Conservation (phyloP, 169 alveolate genomes). For the Cryptosporidium ryanae region DNA sequence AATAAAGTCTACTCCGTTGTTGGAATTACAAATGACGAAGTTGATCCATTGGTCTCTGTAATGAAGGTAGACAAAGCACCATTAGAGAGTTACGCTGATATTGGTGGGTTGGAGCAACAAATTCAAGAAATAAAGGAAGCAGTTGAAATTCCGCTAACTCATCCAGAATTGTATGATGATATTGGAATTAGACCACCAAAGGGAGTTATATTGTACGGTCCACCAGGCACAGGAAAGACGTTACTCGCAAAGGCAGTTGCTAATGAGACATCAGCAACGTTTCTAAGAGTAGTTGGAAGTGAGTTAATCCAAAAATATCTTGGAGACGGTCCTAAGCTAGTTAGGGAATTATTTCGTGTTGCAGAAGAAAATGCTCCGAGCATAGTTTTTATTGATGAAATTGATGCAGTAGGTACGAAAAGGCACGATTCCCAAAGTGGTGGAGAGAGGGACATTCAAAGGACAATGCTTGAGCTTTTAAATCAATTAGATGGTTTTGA, state of each 20-base stretch:
- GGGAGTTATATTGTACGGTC: constrained; percentile 93
- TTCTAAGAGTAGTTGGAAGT: constrained; percentile 98
- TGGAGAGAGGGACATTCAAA: constrained; percentile 99
- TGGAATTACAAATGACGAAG: constrained; percentile 98
- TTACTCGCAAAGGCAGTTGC: constrained; percentile 95
- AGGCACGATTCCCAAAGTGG: constrained; percentile 97
- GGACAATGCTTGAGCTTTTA: constrained; percentile 99
- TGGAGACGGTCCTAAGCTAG: constrained; percentile 99
- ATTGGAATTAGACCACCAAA: constrained; percentile 97
- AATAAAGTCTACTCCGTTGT: constrained; percentile 94
- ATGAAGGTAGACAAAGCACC: constrained; percentile 99
- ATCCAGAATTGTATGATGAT: constrained; percentile 99
- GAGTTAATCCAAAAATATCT: constrained; percentile 98
- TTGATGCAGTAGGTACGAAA: constrained; percentile 99
- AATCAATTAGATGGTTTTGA: constrained; percentile 99
- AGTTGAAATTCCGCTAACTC: constrained; percentile 97
- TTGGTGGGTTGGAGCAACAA: constrained; percentile 99
- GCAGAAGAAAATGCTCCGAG: constrained; percentile 99
- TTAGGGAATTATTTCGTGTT: constrained; percentile 97
- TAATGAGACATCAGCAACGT: constrained; percentile 98
- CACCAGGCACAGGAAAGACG: constrained; percentile 96
- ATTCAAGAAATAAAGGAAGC: constrained; percentile 94
- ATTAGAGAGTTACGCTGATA: constrained; percentile 98
- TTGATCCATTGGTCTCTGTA: constrained; percentile 96
- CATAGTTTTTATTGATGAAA: constrained; percentile 99